phyloP scores from a whole-genome alignment of 176 grass and related monocot genomes.

The Avena insularis region DNA sequence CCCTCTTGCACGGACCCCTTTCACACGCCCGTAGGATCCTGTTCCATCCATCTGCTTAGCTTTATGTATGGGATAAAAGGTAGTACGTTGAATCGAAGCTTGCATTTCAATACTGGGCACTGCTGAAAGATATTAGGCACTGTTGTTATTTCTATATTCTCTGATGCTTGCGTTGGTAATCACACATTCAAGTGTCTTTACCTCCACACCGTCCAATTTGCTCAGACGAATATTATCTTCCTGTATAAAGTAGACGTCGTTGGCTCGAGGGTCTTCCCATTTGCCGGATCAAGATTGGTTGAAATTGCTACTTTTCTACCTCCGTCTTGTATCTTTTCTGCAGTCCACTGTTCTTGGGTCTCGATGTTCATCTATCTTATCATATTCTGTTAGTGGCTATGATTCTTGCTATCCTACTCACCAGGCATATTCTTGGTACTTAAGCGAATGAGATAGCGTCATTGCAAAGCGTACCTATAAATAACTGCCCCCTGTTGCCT shows the following conservation, averaged over 20 bases:
- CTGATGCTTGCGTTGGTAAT: constrained; percentile 34
- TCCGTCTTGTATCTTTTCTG: constrained; percentile 18
- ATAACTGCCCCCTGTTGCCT: constrained; percentile 18
- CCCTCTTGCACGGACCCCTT: constrained; percentile 24
- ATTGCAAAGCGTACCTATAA: constrained; percentile 45
- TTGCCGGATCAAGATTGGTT: constrained; percentile 35
- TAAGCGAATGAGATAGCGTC: background rate
- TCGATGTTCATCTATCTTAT: constrained; percentile 38
- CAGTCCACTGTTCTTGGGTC: constrained; percentile 23
- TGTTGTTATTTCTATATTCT: constrained; percentile 46
- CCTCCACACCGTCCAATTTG: constrained; percentile 51
- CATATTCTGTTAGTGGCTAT: constrained; percentile 38
- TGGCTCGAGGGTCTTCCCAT: background rate
- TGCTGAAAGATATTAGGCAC: background rate
- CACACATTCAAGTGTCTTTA: constrained; percentile 40
- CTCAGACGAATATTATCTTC: constrained; percentile 42
- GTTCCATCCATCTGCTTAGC: background rate
- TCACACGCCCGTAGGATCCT: background rate
- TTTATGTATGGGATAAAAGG: constrained; percentile 29
- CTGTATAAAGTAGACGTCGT: constrained; percentile 40
- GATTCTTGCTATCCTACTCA: constrained; percentile 31
- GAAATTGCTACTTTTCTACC: constrained; percentile 30
- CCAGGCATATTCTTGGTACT: constrained; percentile 43
- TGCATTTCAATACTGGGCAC: constrained; percentile 26
- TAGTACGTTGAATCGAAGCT: constrained; percentile 7